These are phyloP conservation scores for Wickerhamomyces sp. DNA, from an alignment of 1,139 yeast species.

Conservation along the genomic window DNA sequence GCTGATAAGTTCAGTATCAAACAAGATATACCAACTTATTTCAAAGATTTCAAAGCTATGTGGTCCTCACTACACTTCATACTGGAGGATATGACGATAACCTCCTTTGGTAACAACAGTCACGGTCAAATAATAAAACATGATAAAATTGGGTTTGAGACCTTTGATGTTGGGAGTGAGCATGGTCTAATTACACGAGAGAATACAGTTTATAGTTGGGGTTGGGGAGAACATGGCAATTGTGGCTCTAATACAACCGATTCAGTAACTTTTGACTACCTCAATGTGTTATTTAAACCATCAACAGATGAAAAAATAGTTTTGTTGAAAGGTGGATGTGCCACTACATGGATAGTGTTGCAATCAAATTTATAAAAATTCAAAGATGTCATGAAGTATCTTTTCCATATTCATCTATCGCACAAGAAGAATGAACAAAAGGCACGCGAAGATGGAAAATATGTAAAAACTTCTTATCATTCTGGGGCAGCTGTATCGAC, in stretches of 20 bases:
- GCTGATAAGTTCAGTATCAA: constrained; percentile 27
- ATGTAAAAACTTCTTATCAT: constrained; percentile 58
- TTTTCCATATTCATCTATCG: constrained; percentile 72
- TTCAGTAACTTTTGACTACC: constrained; percentile 35
- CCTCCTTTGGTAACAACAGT: constrained; percentile 68
- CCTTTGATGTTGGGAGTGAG: constrained; percentile 70
- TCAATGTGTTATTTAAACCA: constrained; percentile 35
- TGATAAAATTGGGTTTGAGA: constrained; percentile 4
- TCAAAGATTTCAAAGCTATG: constrained; percentile 46
- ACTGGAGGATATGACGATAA: constrained; percentile 24
- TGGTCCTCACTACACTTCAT: constrained; percentile 76
- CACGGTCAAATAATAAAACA: constrained; percentile 60
- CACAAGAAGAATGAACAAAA: constrained; percentile 27
- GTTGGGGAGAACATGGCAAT: constrained; percentile 99
- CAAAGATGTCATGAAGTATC: constrained; percentile 67
- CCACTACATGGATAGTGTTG: constrained; percentile 37
- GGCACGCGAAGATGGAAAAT: constrained; percentile 69
- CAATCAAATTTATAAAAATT: background rate
- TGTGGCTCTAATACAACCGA: constrained; percentile 50
- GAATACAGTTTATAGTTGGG: constrained; percentile 65
- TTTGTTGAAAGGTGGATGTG: constrained; percentile 42
- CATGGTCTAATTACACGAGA: constrained; percentile 52
- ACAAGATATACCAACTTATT: constrained; percentile 8
- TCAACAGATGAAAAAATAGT: constrained; percentile 24
- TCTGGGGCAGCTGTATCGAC: constrained; percentile 67